A percentile compares a stretch with the other conserved stretches of the same genome.
Evolutionary conservation across 495 filamentous ascomycete genomes (phyloP).

Genomic region (Entonaema liquescens): DNA sequence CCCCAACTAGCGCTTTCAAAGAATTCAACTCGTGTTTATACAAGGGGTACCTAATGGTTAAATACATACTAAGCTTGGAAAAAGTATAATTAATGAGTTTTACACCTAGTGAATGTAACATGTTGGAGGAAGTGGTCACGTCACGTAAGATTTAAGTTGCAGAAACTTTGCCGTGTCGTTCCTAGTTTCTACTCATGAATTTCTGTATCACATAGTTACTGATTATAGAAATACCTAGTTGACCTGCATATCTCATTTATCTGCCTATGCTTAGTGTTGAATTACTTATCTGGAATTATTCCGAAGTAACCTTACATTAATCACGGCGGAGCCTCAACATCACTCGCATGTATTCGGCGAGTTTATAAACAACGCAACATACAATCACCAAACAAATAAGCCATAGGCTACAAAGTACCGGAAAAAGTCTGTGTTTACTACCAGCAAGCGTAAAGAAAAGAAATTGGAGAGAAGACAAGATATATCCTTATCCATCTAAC

Average conservation of each 20-base stretch:
- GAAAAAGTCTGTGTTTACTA: slow-evolving; percentile 34
- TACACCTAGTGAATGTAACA: too few relatives aligned
- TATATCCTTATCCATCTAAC: slow-evolving; percentile 33
- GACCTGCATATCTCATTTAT: background rate
- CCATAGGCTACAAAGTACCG: background rate
- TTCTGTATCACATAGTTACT: too few relatives aligned
- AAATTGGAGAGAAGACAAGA: slow-evolving; percentile 32
- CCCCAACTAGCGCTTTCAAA: too few relatives aligned
- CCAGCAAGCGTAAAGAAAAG: slow-evolving; percentile 28
- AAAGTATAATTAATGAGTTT: too few relatives aligned
- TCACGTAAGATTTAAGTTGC: too few relatives aligned
- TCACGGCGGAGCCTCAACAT: background rate
- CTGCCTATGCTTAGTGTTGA: background rate
- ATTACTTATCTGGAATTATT: background rate
- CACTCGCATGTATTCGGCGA: background rate
- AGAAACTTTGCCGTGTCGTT: too few relatives aligned
- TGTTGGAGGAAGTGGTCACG: too few relatives aligned
- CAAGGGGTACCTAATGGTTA: too few relatives aligned
- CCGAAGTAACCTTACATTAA: background rate
- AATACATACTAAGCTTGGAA: too few relatives aligned
- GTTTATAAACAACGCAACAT: background rate
- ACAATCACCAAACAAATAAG: background rate
- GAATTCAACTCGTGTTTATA: too few relatives aligned
- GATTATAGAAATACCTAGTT: too few relatives aligned
- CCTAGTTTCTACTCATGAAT: too few relatives aligned